These are phyloP conservation scores for Orbilia blumenaviensis DNA, from an alignment of 2,329 filamentous ascomycete species.

Conservation along the genomic window DNA sequence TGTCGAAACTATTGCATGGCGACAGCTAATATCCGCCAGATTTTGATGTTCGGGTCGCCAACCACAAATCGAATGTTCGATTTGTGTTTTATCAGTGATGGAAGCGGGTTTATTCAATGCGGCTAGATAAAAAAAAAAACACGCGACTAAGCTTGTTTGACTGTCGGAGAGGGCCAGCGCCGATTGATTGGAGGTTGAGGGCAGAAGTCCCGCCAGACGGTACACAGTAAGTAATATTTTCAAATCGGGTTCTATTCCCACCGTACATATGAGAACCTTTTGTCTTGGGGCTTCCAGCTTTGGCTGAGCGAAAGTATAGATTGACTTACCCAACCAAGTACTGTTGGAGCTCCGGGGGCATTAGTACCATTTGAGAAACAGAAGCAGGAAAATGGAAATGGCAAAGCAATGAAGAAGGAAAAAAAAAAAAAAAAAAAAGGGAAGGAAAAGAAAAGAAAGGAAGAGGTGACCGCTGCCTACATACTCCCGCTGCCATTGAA, in stretches of 20 bases:
- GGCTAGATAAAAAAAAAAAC: slow-evolving; percentile 42
- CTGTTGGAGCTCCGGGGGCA: slow-evolving; percentile 24
- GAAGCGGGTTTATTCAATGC: slow-evolving; percentile 46
- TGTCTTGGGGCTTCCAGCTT: slow-evolving; percentile 38
- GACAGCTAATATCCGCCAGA: slow-evolving; percentile 51
- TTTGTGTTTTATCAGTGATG: slow-evolving; percentile 48
- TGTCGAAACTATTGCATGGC: slow-evolving; percentile 52
- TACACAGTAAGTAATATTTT: slow-evolving; percentile 32
- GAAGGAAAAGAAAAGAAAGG: slow-evolving; percentile 19
- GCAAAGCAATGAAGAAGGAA: slow-evolving; percentile 13
- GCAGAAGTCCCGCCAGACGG: slow-evolving; percentile 45
- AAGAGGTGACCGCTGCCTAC: slow-evolving; percentile 45
- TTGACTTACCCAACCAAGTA: slow-evolving; percentile 33
- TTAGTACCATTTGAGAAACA: slow-evolving; percentile 39
- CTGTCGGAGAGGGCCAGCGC: slow-evolving; percentile 32
- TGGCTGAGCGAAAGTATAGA: slow-evolving; percentile 25
- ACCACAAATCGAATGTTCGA: slow-evolving; percentile 44
- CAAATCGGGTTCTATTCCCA: slow-evolving; percentile 45
- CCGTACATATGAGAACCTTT: slow-evolving; percentile 32
- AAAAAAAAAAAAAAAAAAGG: slow-evolving; percentile 16
- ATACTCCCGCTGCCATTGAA: slow-evolving; percentile 22
- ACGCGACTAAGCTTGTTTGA: slow-evolving; percentile 40
- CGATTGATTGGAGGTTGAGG: slow-evolving; percentile 37
- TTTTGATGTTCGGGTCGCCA: slow-evolving; percentile 50
- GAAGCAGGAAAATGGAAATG: slow-evolving; percentile 8